Evolutionary conservation across 768 basidiomycete genomes (phyloP), one percentile per base, ranked within the genome.

Genomic region (Suillus discolor): DNA sequence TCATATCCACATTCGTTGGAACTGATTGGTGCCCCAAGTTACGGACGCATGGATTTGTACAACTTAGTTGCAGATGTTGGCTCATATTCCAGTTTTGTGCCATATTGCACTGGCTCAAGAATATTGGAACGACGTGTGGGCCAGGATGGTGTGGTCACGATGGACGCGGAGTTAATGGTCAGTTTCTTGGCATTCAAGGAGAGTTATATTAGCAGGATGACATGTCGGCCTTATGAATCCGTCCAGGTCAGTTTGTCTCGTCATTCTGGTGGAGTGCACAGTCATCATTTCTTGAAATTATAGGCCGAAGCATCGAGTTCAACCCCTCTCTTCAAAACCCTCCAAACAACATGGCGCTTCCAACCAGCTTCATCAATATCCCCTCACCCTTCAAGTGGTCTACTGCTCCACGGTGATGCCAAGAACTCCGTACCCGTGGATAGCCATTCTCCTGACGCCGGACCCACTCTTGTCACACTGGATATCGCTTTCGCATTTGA

Each of bases 101-200:
- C 97, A 7, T 97, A 93, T 76, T 97, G 96, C 79, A 87, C 85
- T 15, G 80, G 81, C 25, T 91, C 94, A 6, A 85, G 85, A 28
- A 83, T 96, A 64, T 79, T 96, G 45, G 61, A 69, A 54, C 70
- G 65, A 65, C 62, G 64, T 38, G 16, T 65, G 68, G 47, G 69
- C 72, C 67, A 74, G 62, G 77, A 79, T 71, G 77, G 72, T 62
- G 75, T 67, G 71, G 80, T 75, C 65, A 78, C 82, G 55, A 87
- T 97, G 80, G 87, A 94, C 47, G 96, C 91, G 8, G 94, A 98
- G 75, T 80, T 99, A 69, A 87, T 88, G 4, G 91, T 97, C 41
- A 94, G 94, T 9, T 99, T 98, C 76, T 85, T 96, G 69, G 84
- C 88, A 20, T 91, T 97, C 73, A 83, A 85, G 68, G 97, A 99